A percentile compares a stretch with the other conserved stretches of the same genome.
These are phyloP conservation scores for Ceratocystis papillata DNA, from an alignment of 2,329 filamentous ascomycete genomes.

Conservation along the genomic window DNA sequence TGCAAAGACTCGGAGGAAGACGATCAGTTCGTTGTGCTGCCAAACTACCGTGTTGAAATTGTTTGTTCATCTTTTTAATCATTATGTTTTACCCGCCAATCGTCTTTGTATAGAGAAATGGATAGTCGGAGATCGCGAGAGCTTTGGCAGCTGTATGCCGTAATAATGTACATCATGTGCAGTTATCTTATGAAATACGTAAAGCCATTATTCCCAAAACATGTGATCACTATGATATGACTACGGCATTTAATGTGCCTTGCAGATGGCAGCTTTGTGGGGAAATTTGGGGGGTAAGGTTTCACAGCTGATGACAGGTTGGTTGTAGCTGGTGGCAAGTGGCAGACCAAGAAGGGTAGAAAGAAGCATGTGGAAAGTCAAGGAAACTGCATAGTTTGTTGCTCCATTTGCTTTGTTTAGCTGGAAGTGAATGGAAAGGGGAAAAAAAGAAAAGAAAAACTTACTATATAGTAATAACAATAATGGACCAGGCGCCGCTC, in stretches of 20 bases:
- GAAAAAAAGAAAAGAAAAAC: too few relatives aligned
- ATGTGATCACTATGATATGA: background rate
- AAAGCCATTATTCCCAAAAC: background rate
- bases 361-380: constrained; percentile 2
- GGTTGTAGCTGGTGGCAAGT: background rate
- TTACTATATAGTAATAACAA: too few relatives aligned
- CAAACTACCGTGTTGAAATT: constrained; percentile 2
- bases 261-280: constrained; percentile 4
- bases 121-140: background rate
- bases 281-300: background rate
- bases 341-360: background rate
- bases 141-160: too few relatives aligned
- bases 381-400: constrained; percentile 3
- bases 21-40: background rate
- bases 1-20: background rate
- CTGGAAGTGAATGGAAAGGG: too few relatives aligned
- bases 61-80: background rate
- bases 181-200: background rate
- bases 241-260: background rate
- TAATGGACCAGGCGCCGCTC: too few relatives aligned
- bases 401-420: too few relatives aligned
- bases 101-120: background rate
- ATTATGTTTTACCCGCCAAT: background rate
- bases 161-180: background rate
- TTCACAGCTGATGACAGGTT: background rate